phyloP scores from a whole-genome alignment of 495 filamentous ascomycete species.

The Xylaria nigripes region DNA sequence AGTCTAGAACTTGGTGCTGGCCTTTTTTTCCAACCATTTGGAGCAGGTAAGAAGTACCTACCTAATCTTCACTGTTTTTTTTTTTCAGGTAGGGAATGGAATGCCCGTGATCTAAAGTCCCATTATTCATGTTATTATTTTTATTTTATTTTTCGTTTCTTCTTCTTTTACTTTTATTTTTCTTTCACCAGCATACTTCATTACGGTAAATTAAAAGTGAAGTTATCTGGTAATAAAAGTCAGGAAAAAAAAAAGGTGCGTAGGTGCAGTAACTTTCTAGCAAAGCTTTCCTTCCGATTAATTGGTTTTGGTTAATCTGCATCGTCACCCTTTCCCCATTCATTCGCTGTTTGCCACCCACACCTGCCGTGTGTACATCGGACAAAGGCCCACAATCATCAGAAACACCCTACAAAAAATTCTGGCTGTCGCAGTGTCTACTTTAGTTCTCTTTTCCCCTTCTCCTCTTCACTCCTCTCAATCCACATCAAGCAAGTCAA shows the following conservation, averaged over 20 bases:
- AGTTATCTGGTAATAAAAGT: too few relatives aligned
- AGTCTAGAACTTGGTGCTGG: too few relatives aligned
- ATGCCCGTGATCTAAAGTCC: too few relatives aligned
- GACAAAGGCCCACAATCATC: conserved; percentile 25
- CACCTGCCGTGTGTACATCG: conserved; percentile 23
- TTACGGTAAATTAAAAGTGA: too few relatives aligned
- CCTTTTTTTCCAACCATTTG: too few relatives aligned
- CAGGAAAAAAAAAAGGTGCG: background rate
- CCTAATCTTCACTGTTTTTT: too few relatives aligned
- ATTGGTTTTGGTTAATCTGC: background rate
- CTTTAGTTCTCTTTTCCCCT: conserved; percentile 28
- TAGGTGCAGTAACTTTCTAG: background rate
- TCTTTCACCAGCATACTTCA: too few relatives aligned
- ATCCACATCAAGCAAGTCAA: conserved; percentile 36
- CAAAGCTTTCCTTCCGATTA: conserved; percentile 2
- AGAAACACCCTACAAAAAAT: conserved; percentile 45
- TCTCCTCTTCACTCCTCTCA: conserved; percentile 41
- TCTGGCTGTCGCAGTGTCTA: conserved; percentile 32
- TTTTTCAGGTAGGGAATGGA: too few relatives aligned
- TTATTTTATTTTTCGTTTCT: too few relatives aligned
- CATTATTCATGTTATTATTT: too few relatives aligned
- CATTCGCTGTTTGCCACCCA: conserved; percentile 8
- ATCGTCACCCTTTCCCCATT: conserved; percentile 7
- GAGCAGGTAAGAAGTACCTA: too few relatives aligned
- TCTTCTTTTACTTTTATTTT: too few relatives aligned